Conservation (phyloP, 495 filamentous ascomycete genomes). For the Penicillium desertorum region DNA sequence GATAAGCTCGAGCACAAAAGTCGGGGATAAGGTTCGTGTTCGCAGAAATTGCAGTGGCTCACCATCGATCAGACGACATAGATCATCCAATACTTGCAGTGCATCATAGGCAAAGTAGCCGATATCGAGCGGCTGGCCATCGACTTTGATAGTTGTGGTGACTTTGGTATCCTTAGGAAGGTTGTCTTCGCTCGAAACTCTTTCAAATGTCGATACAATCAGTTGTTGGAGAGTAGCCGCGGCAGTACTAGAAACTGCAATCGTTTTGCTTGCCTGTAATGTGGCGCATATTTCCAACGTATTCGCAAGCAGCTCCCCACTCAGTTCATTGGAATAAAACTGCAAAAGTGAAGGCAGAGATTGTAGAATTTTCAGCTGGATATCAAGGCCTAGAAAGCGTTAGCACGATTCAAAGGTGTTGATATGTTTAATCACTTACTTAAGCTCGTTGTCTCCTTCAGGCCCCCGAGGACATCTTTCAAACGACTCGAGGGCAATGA, state of each 20-base stretch:
- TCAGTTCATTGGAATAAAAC: conserved; percentile 81
- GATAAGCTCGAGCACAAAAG: conserved; percentile 85
- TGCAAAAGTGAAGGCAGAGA: conserved; percentile 88
- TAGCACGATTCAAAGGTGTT: conserved; percentile 18
- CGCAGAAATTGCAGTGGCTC: conserved; percentile 77
- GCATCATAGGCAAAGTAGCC: conserved; percentile 82
- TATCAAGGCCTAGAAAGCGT: conserved; percentile 69
- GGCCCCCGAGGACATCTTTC: conserved; percentile 79
- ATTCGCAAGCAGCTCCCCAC: conserved; percentile 74
- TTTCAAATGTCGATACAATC: conserved; percentile 88
- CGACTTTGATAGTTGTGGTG: conserved; percentile 43
- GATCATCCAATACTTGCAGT: conserved; percentile 80
- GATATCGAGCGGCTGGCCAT: conserved; percentile 62
- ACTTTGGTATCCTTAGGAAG: conserved; percentile 46
- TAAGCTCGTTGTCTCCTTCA: conserved; percentile 74
- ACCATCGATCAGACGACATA: conserved; percentile 83
- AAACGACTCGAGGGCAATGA: conserved; percentile 72
- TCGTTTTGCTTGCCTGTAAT: conserved; percentile 84
- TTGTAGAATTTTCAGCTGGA: conserved; percentile 95
- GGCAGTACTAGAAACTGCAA: conserved; percentile 89
- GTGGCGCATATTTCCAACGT: conserved; percentile 88
- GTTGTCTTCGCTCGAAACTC: conserved; percentile 79
- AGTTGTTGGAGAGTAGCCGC: conserved; percentile 94
- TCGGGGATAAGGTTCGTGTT: conserved; percentile 70
- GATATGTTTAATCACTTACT: conserved; percentile 38